A percentile compares a stretch with the other conserved stretches of the same genome.
Conservation (phyloP, 306 rosid genomes). For the Gynostemma pentaphyllum region DNA sequence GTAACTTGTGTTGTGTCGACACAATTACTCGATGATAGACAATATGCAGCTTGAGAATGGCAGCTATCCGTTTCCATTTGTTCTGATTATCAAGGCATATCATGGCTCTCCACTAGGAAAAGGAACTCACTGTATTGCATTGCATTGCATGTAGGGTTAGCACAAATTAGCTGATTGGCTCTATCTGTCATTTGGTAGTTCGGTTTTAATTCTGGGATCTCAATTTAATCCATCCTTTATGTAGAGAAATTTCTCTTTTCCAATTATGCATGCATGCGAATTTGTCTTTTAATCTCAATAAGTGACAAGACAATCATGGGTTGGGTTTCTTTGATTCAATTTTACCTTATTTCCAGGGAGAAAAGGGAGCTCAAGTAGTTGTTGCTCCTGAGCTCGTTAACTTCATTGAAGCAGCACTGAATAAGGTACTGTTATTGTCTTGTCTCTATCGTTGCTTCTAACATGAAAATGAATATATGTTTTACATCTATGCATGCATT, state of each 20-base stretch:
- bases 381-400: conserved; percentile 82
- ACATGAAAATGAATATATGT: neutral
- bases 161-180: too few relatives aligned
- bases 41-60: too few relatives aligned
- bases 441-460: neutral
- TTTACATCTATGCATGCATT: neutral
- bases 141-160: too few relatives aligned
- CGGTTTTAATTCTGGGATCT: too few relatives aligned
- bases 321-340: neutral
- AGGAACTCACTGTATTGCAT: too few relatives aligned
- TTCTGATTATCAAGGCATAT: too few relatives aligned
- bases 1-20: too few relatives aligned
- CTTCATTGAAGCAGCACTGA: conserved; percentile 49
- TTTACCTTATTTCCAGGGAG: conserved; percentile 39
- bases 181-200: too few relatives aligned
- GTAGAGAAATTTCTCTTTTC: neutral
- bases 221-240: too few relatives aligned
- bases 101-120: too few relatives aligned
- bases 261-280: neutral
- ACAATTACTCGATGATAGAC: too few relatives aligned
- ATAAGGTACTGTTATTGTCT: conserved; percentile 46
- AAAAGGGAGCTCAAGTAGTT: conserved; percentile 72
- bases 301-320: neutral
- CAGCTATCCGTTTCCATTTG: too few relatives aligned
- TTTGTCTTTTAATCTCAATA: neutral